Percentiles rank a stretch among this genome's conserved stretches.
These are phyloP conservation scores for Boletus coccyginus DNA, from an alignment of 768 basidiomycete genomes.

Conservation along the genomic window DNA sequence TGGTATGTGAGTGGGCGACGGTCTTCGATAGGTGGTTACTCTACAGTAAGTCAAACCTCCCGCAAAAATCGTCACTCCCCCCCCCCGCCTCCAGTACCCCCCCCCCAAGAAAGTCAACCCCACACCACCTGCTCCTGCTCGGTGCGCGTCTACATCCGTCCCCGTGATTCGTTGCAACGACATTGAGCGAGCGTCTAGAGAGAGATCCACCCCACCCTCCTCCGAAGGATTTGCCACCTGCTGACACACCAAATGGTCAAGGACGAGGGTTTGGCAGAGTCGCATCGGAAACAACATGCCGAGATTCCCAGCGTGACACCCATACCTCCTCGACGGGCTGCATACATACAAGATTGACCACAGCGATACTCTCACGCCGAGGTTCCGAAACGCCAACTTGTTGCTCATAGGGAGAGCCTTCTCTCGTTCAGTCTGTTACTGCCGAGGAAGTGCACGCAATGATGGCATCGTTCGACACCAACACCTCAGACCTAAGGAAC, in stretches of 20 bases:
- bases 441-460: too few relatives aligned
- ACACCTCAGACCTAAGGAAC: too few relatives aligned
- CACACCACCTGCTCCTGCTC: conserved; percentile 42
- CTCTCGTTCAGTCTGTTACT: too few relatives aligned
- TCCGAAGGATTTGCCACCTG: conserved; percentile 85
- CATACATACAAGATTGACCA: too few relatives aligned
- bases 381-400: too few relatives aligned
- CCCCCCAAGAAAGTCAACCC: conserved; percentile 26
- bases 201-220: conserved; percentile 96
- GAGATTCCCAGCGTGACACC: conserved; percentile 25
- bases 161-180: conserved; percentile 84
- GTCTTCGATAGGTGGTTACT: conserved; percentile 17
- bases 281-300: conserved; percentile 78
- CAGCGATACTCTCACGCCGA: too few relatives aligned
- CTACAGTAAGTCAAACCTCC: conserved; percentile 40
- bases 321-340: too few relatives aligned
- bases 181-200: conserved; percentile 56
- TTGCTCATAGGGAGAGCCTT: too few relatives aligned
- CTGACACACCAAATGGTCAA: conserved; percentile 64
- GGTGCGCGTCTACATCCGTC: conserved; percentile 76
- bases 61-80: conserved; percentile 38
- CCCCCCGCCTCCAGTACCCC: conserved; percentile 37
- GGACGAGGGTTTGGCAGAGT: conserved; percentile 65
- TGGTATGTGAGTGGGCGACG: conserved; percentile 50
- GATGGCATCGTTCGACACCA: too few relatives aligned